These are phyloP conservation scores for Candida glucosophila DNA, from an alignment of 1,139 yeast species.

Conservation along the genomic window DNA sequence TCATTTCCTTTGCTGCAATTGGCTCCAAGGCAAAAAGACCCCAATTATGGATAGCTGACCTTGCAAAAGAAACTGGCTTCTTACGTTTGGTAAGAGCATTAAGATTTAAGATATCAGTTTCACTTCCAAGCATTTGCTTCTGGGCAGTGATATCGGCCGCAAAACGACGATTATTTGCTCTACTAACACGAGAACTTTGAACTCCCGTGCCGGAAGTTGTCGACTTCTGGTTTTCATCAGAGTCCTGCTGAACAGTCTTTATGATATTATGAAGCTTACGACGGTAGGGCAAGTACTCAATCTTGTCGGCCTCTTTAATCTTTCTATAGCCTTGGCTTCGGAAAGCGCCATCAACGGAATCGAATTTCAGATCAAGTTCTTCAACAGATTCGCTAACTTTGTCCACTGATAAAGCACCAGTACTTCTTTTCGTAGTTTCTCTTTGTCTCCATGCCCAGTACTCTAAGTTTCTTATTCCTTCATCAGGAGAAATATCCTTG, in stretches of 20 bases:
- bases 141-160: conserved; percentile 88
- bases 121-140: conserved; percentile 67
- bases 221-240: conserved; percentile 32
- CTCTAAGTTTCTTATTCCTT: conserved; percentile 31
- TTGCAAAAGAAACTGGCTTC: conserved; percentile 90
- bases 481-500: conserved; percentile 13
- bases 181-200: conserved; percentile 74
- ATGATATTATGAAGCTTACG: conserved; percentile 45
- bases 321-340: conserved; percentile 69
- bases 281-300: conserved; percentile 73
- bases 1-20: conserved; percentile 92
- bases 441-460: conserved; percentile 66
- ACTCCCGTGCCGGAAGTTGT: conserved; percentile 14
- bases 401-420: conserved; percentile 18
- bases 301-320: conserved; percentile 65
- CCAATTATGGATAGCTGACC: conserved; percentile 98
- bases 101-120: conserved; percentile 71
- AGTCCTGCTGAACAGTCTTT: conserved; percentile 51
- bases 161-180: conserved; percentile 83
- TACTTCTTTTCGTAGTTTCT: conserved; percentile 17
- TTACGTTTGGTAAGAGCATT: conserved; percentile 78
- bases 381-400: conserved; percentile 21
- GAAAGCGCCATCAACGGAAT: conserved; percentile 52
- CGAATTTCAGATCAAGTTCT: conserved; percentile 27
- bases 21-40: conserved; percentile 94